Conservation (phyloP, 2,329 filamentous ascomycete species). For the Aaosphaeria arxii region DNA sequence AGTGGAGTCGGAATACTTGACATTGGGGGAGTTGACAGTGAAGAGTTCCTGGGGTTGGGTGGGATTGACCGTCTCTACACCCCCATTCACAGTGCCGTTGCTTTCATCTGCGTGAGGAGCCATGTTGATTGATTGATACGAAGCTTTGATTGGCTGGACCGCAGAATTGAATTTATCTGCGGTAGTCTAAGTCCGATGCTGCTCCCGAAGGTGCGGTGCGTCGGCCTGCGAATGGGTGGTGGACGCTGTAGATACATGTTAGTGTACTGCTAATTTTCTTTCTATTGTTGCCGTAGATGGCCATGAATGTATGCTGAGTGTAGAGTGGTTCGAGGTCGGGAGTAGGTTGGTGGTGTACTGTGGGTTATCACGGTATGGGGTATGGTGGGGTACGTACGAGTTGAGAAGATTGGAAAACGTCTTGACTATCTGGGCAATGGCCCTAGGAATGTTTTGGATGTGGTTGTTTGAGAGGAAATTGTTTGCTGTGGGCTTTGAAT, state of each 20-base stretch:
- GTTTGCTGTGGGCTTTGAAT: not conserved
- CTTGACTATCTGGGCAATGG: conserved; percentile 65
- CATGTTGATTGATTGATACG: conserved; percentile 57
- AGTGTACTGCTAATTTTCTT: not conserved
- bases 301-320: no score
- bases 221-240: conserved; percentile 96
- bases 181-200: conserved; percentile 60
- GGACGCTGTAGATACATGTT: conserved; percentile 57
- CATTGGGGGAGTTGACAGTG: conserved; percentile 87
- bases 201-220: conserved; percentile 85
- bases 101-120: conserved; percentile 83
- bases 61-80: conserved; percentile 33
- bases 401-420: conserved; percentile 99
- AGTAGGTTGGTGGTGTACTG: not conserved
- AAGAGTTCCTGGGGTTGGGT: conserved; percentile 62
- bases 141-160: conserved; percentile 19
- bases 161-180: conserved; percentile 29
- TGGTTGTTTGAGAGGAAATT: not conserved
- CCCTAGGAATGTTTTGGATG: conserved; percentile 21
- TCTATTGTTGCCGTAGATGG: no score
- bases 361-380: not conserved
- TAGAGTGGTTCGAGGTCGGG: not conserved
- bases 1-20: conserved; percentile 80
- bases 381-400: conserved; percentile 64
- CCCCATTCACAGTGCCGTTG: conserved; percentile 56